These are phyloP conservation scores for Ramichloridium luteum DNA, from an alignment of 2,329 filamentous ascomycete species.

Conservation along the genomic window DNA sequence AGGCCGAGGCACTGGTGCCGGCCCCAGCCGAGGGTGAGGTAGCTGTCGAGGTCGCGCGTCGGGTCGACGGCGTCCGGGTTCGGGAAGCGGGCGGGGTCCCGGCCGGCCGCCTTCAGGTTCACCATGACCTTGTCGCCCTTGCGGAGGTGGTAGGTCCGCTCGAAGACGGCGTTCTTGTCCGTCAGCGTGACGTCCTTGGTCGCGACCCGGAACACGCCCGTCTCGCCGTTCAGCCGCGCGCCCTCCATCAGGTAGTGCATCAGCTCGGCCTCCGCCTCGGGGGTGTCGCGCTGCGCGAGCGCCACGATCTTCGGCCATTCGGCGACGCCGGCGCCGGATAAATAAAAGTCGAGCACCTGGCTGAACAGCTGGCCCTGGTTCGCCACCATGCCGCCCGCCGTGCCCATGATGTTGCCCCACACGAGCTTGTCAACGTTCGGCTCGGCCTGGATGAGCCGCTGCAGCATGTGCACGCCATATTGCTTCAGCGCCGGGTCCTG, in stretches of 20 bases:
- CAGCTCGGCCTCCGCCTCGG: constrained; percentile 36
- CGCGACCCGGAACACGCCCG: constrained; percentile 29
- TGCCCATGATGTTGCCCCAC: constrained; percentile 46
- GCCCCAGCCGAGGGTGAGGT: constrained; percentile 34
- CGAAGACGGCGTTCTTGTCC: constrained; percentile 19
- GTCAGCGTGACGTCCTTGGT: constrained; percentile 23
- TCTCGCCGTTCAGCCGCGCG: constrained; percentile 32
- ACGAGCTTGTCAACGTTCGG: constrained; percentile 37
- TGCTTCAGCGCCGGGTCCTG: constrained; percentile 31
- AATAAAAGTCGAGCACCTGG: constrained; percentile 46
- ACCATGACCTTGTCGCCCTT: constrained; percentile 31
- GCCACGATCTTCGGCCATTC: constrained; percentile 38
- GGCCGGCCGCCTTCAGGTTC: constrained; percentile 31
- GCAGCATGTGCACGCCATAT: constrained; percentile 46
- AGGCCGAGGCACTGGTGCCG: constrained; percentile 33
- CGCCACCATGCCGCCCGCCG: constrained; percentile 43
- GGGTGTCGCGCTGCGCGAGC: constrained; percentile 35
- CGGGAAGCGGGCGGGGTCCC: constrained; percentile 30
- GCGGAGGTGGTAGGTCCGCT: constrained; percentile 22
- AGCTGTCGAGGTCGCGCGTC: constrained; percentile 28
- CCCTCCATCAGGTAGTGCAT: constrained; percentile 40
- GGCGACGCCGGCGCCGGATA: constrained; percentile 37
- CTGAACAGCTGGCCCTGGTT: constrained; percentile 48
- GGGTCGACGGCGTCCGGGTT: constrained; percentile 30
- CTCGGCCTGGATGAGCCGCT: constrained; percentile 37